Evolutionary conservation across 371 early-diverging fungal genomes (phyloP), one percentile per base, ranked within the genome.

Genomic region (Mucor indicus): DNA sequence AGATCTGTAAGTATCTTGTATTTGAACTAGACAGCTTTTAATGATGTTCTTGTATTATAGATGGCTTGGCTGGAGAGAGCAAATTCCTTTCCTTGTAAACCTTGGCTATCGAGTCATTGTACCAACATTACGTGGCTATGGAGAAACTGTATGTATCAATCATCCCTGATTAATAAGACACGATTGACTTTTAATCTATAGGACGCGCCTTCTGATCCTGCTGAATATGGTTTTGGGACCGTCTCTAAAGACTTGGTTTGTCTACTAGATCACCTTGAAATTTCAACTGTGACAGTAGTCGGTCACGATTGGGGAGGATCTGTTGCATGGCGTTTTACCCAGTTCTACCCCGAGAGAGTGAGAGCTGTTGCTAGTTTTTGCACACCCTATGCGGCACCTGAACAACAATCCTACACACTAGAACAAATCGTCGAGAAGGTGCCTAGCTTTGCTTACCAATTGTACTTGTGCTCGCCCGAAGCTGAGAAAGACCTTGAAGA

Each of bases 231-330:
- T 21, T 53, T 69, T 19, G 80, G 78, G 43, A 74, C 59, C 30
- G 48, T 84, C 11, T 77, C 71, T 29, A 55, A 55, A 8, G 85
- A 89, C 44, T 37, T 89, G 19, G 72, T 44, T 23, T 75, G 59
- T 13, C 61, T 90, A 15, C 63, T 89, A 38, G 85, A 87, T 48
- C 67, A 75, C 25, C 61, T 86, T 30, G 41, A 77, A 19, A 61
- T 83, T 17, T 72, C 76, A 22, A 77, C 70, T n/a, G 80, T 82
- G 12, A 79, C 81, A 1, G 75, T 84, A n/a, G 48, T 85, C 27
- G 87, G 87, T 22, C 90, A 89, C 53, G 90, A 89, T 60, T 89
- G 87, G 83, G 90, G 90, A 45, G 90, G 86, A 53, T 46, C 66
- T 23, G 40, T 77, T 13, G 85, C 69, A 25, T 90, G 87, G 87